Percentiles rank a stretch among this genome's conserved stretches.
Conservation (phyloP, 1,139 yeast species). For the Hemisphaericaspora xylofermentans region DNA sequence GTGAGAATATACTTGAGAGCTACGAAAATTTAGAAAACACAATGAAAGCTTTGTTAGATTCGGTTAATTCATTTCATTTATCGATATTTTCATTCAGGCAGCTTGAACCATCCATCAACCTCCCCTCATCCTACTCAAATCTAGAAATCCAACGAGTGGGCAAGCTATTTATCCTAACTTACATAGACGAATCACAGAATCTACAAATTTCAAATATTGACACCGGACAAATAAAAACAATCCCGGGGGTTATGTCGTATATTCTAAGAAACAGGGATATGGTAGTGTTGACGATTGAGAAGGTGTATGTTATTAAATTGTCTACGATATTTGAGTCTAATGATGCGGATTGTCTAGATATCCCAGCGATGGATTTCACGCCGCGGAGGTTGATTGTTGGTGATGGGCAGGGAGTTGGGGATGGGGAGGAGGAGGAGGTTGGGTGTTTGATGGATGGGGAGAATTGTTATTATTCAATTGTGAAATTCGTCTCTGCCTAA, state of each 20-base stretch:
- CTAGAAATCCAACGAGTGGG: slow-evolving; percentile 6
- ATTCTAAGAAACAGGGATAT: no score
- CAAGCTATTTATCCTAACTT: slow-evolving; percentile 6
- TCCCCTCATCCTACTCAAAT: slow-evolving; percentile 7
- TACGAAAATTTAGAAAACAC: neutral
- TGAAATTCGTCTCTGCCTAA: no score
- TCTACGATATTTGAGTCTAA: no score
- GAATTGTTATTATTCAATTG: no score
- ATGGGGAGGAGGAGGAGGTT: no score
- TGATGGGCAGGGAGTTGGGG: no score
- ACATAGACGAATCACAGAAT: slow-evolving; percentile 5
- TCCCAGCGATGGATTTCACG: no score
- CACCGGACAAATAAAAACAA: neutral
- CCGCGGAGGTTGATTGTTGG: no score
- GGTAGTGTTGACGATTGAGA: no score
- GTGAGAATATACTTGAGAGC: neutral
- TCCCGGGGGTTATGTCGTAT: slow-evolving; percentile 10
- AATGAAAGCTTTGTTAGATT: neutral
- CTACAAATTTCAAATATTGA: slow-evolving; percentile 19
- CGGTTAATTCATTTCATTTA: slow-evolving; percentile 7
- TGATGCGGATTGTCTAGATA: no score
- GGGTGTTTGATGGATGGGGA: no score
- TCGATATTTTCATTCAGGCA: slow-evolving; percentile 7
- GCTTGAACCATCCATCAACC: slow-evolving; percentile 1
- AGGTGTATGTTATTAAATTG: no score